phyloP scores from a whole-genome alignment of 352 stramenopile species.

The Pythium biforme region DNA sequence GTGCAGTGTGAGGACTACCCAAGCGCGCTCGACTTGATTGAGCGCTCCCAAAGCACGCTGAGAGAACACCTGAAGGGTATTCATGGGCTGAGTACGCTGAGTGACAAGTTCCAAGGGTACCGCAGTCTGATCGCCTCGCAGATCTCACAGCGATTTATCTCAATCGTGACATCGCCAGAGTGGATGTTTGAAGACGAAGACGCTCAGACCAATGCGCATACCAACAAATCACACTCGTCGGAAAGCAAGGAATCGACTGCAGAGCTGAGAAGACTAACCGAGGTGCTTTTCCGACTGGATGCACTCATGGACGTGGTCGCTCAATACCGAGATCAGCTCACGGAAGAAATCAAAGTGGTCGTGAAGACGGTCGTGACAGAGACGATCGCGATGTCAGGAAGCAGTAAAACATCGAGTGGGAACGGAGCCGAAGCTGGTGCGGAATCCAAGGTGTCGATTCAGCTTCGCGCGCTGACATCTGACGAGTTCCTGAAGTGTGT shows the following conservation, averaged over 20 bases:
- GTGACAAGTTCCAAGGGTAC: constrained; percentile 79
- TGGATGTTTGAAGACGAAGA: constrained; percentile 80
- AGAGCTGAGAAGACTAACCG: constrained; percentile 55
- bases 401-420: constrained; percentile 31
- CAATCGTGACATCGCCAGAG: constrained; percentile 72
- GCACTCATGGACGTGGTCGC: constrained; percentile 62
- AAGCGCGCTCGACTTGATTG: constrained; percentile 75
- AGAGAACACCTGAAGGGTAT: constrained; percentile 76
- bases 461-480: constrained; percentile 71
- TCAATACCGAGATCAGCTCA: constrained; percentile 79
- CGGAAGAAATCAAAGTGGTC: constrained; percentile 85
- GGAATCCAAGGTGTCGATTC: constrained; percentile 83
- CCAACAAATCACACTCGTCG: neutral
- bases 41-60: constrained; percentile 63
- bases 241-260: constrained; percentile 37
- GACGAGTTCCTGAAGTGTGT: constrained; percentile 88
- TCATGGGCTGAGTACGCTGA: constrained; percentile 64
- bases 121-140: constrained; percentile 66
- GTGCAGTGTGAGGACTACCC: constrained; percentile 86
- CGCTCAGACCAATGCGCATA: neutral
- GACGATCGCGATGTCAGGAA: constrained; percentile 73
- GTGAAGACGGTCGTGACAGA: constrained; percentile 89
- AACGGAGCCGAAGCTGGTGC: constrained; percentile 19
- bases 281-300: constrained; percentile 78
- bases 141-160: constrained; percentile 81